Evolutionary conservation across 2,329 filamentous ascomycete species (phyloP), one percentile per base, ranked within the genome.

Genomic region (Talaromyces marneffei): DNA sequence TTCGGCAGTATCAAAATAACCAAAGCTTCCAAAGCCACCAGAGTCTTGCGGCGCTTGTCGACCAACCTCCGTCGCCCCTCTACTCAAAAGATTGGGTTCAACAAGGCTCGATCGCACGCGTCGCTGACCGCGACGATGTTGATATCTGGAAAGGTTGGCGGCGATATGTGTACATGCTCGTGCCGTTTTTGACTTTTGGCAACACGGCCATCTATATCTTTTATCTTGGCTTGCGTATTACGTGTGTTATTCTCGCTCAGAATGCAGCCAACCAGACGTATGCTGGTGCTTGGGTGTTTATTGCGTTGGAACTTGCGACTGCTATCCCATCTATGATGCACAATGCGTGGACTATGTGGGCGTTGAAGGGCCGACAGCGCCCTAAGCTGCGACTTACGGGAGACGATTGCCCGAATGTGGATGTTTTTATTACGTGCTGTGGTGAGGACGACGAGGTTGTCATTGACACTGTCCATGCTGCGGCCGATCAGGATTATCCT

Each of bases 281-380:
- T 63, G 73, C 76, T 4, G 78, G 80, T 48, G 83, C 83, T 2
- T 85, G 83, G 83, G 67, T 84, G 6, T 85, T 85, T 65, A 81
- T 85, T 59, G 80, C 74, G 25, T 77, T 85, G 61, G 83, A 85
- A 33, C 69, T 83, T 40, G 73, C 75, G n/a, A 77, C 81, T 7
- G 80, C 82, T 4, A 76, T 84, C 57, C 83, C 83, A 5, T 78
- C 81, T 3, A 71, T 85, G 37, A 78, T 84, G 75, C 83, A 85
- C 73, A 83, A 83, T 66, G 73, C 79, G 39, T 85, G 82, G 81
- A 83, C 82, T 1, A 80, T 85, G 77, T 78, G 80, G 73, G 80
- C 82, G 0, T 71, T 85, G 64, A 84, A 84, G 72, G 80, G 80
- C 72, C 75, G 83, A 25, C 74, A 76, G 16, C 75, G 83, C 25